These are phyloP conservation scores for Fusarium pilosicola DNA, from an alignment of 2,329 filamentous ascomycete species.

Conservation along the genomic window DNA sequence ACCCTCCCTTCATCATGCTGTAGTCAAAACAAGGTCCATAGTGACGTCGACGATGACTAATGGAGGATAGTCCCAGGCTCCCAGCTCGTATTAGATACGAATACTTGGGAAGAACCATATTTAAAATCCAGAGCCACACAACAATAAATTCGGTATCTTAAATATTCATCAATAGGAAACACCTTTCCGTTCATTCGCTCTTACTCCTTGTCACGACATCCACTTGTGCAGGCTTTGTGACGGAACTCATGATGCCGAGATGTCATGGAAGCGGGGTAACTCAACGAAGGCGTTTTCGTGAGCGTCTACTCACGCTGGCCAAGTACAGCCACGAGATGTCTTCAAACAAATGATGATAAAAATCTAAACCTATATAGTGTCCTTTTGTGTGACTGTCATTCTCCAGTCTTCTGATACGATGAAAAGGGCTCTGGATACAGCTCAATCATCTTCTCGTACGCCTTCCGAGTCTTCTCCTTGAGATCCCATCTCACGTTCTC, in stretches of 20 bases:
- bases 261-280: neutral
- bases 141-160: accelerated
- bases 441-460: constrained; percentile 5
- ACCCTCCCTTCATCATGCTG: accelerated
- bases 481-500: neutral
- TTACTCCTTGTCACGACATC: accelerated
- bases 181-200: accelerated
- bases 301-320: accelerated
- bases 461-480: neutral
- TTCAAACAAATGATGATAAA: accelerated
- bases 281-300: accelerated
- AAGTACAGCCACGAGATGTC: neutral
- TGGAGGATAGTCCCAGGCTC: neutral
- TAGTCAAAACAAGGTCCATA: neutral
- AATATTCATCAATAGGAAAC: neutral
- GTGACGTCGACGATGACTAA: neutral
- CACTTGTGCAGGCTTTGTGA: accelerated
- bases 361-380: accelerated
- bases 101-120: neutral
- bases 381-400: accelerated
- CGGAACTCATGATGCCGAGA: neutral
- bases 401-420: accelerated
- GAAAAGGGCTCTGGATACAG: constrained; percentile 9
- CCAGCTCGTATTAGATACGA: neutral
- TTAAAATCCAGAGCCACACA: neutral